These are phyloP conservation scores for Cutaneotrichosporon sp. DNA, from an alignment of 1,284 basidiomycete species.

Conservation along the genomic window DNA sequence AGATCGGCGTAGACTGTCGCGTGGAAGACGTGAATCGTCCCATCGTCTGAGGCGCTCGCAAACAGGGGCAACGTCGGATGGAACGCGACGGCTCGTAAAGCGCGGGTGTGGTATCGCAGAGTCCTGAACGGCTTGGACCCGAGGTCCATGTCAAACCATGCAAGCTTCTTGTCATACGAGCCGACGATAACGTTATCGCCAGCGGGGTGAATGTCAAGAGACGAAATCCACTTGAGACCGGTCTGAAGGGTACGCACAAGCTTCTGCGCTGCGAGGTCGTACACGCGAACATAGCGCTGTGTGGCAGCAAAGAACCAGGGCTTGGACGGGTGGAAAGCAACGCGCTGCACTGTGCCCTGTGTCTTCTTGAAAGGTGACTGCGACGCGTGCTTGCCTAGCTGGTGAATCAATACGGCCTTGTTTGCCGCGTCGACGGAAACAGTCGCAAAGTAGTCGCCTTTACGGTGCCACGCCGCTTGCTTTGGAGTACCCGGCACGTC, in stretches of 20 bases:
- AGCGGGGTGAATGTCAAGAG: conserved; percentile 89
- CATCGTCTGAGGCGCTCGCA: conserved; percentile 93
- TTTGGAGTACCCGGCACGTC: conserved; percentile 68
- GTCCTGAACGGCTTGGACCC: conserved; percentile 95
- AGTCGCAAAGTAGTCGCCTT: conserved; percentile 93
- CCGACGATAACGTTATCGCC: conserved; percentile 96
- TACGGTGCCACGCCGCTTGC: conserved; percentile 87
- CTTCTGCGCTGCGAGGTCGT: conserved; percentile 90
- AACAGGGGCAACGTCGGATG: conserved; percentile 94
- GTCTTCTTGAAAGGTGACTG: conserved; percentile 96
- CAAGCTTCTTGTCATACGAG: conserved; percentile 92
- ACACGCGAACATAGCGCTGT: conserved; percentile 91
- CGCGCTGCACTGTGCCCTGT: conserved; percentile 82
- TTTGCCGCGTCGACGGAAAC: conserved; percentile 55
- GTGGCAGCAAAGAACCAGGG: conserved; percentile 99
- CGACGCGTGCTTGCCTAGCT: conserved; percentile 84
- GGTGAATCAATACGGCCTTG: conserved; percentile 65
- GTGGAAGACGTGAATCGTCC: conserved; percentile 95
- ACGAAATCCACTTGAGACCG: conserved; percentile 94
- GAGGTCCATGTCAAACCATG: conserved; percentile 98
- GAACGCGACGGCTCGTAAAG: conserved; percentile 85
- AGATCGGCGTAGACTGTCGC: conserved; percentile 88
- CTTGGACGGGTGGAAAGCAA: conserved; percentile 89
- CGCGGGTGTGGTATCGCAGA: conserved; percentile 88
- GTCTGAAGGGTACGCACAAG: conserved; percentile 87